Conservation (phyloP, 257 asterid genomes). For the Rhazya stricta region DNA sequence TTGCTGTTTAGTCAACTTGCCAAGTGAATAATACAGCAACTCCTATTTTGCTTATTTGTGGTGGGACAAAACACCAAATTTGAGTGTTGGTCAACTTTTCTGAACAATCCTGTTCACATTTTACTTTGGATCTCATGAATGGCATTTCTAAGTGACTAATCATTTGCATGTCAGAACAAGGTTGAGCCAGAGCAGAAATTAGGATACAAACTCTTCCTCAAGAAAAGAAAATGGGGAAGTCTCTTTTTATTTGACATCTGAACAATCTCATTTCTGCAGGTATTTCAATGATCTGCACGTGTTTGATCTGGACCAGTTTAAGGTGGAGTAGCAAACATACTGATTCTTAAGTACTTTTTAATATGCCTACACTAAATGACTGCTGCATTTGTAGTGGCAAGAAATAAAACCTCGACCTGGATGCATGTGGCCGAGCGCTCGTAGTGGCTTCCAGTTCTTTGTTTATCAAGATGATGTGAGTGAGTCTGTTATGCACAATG, state of each 20-base stretch:
- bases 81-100: not conserved
- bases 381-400: slow-evolving; percentile 70
- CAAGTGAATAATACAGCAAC: not conserved
- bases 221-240: not conserved
- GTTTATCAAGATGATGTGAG: slow-evolving; percentile 90
- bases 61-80: not conserved
- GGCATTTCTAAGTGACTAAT: not conserved
- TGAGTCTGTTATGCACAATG: not conserved
- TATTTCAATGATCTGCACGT: slow-evolving; percentile 83
- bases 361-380: not conserved
- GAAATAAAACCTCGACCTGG: slow-evolving; percentile 93
- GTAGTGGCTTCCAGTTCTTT: slow-evolving; percentile 92
- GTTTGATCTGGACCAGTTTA: slow-evolving; percentile 90
- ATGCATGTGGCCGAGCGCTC: slow-evolving; percentile 93
- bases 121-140: not conserved
- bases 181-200: not conserved
- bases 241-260: not conserved
- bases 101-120: not conserved
- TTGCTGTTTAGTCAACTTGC: not conserved
- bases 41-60: not conserved
- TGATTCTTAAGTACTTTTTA: not conserved
- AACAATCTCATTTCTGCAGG: slow-evolving; percentile 37
- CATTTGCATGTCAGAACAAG: not conserved
- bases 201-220: not conserved
- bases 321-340: slow-evolving; percentile 39